phyloP scores from a whole-genome alignment of 73 alveolate species.

The Effrenium voratum region DNA sequence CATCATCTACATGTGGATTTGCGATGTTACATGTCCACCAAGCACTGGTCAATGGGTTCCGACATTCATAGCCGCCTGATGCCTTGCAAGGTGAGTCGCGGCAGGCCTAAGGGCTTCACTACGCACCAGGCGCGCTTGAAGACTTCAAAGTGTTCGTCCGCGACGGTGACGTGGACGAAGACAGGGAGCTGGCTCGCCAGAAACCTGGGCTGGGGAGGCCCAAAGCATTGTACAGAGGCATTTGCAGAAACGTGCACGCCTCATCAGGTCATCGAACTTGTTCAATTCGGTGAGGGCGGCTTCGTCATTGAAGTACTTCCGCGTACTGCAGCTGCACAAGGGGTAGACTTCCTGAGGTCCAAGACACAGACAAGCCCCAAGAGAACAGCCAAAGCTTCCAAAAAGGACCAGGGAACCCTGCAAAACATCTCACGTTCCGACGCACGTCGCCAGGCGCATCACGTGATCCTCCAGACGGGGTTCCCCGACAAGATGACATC shows the following conservation, averaged over 20 bases:
- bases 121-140: conserved; percentile 38
- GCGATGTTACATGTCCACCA: too few relatives aligned
- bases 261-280: conserved; percentile 40
- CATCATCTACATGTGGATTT: too few relatives aligned
- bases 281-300: conserved; percentile 40
- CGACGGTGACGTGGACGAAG: conserved; percentile 51
- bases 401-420: too few relatives aligned
- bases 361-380: too few relatives aligned
- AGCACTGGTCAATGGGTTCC: too few relatives aligned
- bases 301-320: conserved; percentile 33
- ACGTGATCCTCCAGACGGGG: too few relatives aligned
- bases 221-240: neutral
- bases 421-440: too few relatives aligned
- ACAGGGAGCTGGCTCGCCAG: neutral
- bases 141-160: neutral
- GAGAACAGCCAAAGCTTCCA: too few relatives aligned
- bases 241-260: neutral
- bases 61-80: too few relatives aligned
- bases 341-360: conserved; percentile 26
- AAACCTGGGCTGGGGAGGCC: neutral
- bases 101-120: conserved; percentile 6
- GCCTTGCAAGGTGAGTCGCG: too few relatives aligned
- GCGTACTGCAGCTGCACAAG: neutral
- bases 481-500: too few relatives aligned
- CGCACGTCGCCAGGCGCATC: too few relatives aligned